Evolutionary conservation across 139 green algal species (phyloP).

Genomic region (Zygnema cylindricum): DNA sequence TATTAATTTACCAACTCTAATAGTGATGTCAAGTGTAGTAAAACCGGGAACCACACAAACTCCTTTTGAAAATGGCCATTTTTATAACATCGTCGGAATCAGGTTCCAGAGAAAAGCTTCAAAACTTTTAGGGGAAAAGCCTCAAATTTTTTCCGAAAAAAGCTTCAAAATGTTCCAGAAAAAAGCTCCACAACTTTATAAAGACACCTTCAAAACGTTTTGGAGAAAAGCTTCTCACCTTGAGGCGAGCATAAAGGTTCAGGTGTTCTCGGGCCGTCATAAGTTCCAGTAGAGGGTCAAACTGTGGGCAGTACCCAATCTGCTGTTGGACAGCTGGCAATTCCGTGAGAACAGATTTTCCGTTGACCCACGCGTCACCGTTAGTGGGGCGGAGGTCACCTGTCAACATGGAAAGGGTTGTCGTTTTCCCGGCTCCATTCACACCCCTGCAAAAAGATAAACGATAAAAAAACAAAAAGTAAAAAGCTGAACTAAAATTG

Average conservation of each 20-base stretch:
- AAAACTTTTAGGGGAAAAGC: constrained; percentile 9
- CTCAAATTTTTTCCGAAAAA: no score
- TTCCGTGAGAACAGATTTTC: constrained; percentile 2
- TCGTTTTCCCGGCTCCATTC: constrained; percentile 71
- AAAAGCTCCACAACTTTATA: no score
- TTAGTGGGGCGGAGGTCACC: constrained; percentile 73
- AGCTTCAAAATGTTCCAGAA: no score
- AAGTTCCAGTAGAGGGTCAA: constrained; percentile 67
- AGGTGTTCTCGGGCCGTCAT: constrained; percentile 70
- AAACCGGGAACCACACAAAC: no score
- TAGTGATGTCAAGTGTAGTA: no score
- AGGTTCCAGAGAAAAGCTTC: background rate
- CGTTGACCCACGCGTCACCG: constrained; percentile 62
- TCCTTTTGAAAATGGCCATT: no score
- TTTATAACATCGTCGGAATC: no score
- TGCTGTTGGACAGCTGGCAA: constrained; percentile 19
- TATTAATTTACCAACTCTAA: no score
- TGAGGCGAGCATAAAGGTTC: constrained; percentile 66
- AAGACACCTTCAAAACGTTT: no score
- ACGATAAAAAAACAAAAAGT: constrained; percentile 32
- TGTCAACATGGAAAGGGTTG: constrained; percentile 67
- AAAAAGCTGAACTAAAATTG: background rate
- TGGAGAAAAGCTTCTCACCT: constrained; percentile 35
- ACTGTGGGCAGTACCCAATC: constrained; percentile 74
- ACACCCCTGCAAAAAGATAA: constrained; percentile 45